These are phyloP conservation scores for Penicillium angulare DNA, from an alignment of 495 filamentous ascomycete species.

Conservation along the genomic window DNA sequence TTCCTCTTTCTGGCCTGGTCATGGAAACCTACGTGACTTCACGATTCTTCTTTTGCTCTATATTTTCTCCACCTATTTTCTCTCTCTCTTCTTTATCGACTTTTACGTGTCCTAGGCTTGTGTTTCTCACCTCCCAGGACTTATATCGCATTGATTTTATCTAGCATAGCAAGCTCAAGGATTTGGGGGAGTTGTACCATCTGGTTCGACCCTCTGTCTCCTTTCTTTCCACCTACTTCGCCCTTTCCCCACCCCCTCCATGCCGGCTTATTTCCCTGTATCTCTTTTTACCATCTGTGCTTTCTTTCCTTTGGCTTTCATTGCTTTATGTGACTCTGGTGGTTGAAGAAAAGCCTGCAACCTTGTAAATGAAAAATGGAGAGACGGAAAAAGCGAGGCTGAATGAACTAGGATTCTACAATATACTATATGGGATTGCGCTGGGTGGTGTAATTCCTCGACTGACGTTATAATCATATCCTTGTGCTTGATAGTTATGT, in stretches of 20 bases:
- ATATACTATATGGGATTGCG: neutral
- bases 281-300: too few relatives aligned
- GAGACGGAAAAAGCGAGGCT: neutral
- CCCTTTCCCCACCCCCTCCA: too few relatives aligned
- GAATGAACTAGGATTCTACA: neutral
- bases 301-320: neutral
- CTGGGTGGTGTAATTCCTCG: too few relatives aligned
- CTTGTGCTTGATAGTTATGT: too few relatives aligned
- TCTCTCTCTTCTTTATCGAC: neutral
- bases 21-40: conserved; percentile 7
- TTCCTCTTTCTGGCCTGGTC: conserved; percentile 6
- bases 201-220: conserved; percentile 9
- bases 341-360: neutral
- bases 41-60: conserved; percentile 17
- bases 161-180: conserved; percentile 32
- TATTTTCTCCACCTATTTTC: conserved; percentile 6
- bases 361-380: neutral
- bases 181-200: conserved; percentile 20
- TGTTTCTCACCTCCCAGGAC: conserved; percentile 6
- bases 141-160: conserved; percentile 25
- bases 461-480: too few relatives aligned
- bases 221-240: conserved; percentile 7
- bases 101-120: conserved; percentile 4
- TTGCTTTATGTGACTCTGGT: neutral
- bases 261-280: neutral